These are phyloP conservation scores for Penicillium sp. DNA, from an alignment of 2,329 filamentous ascomycete genomes.

Conservation along the genomic window DNA sequence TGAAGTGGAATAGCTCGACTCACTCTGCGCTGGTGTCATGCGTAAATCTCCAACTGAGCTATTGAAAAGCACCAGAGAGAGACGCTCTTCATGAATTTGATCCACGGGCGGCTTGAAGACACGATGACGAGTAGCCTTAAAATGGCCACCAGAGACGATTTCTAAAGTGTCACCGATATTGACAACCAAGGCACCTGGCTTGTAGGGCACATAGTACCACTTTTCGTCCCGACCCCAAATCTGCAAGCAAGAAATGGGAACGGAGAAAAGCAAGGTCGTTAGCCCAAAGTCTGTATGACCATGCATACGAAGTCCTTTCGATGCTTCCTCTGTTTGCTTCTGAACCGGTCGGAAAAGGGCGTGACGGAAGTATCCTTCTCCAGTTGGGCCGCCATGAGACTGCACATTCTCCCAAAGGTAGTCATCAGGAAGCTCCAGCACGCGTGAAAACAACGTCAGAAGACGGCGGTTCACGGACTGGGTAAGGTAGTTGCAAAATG, in stretches of 20 bases:
- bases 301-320: constrained; percentile 41
- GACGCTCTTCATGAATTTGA: constrained; percentile 26
- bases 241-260: constrained; percentile 50
- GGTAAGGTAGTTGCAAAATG: constrained; percentile 50
- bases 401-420: constrained; percentile 49
- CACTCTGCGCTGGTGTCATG: constrained; percentile 42
- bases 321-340: constrained; percentile 40
- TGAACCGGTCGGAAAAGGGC: constrained; percentile 43
- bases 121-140: constrained; percentile 48
- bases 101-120: constrained; percentile 47
- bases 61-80: constrained; percentile 47
- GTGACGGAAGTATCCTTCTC: constrained; percentile 50
- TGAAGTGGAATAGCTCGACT: neutral
- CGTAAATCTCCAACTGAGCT: constrained; percentile 47
- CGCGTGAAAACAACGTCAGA: constrained; percentile 43
- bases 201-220: constrained; percentile 48
- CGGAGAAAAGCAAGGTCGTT: constrained; percentile 49
- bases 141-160: constrained; percentile 49
- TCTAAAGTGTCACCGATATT: constrained; percentile 49
- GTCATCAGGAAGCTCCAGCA: constrained; percentile 47
- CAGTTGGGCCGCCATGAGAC: constrained; percentile 43
- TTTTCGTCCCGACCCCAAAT: constrained; percentile 46
- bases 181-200: constrained; percentile 50
- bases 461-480: constrained; percentile 49
- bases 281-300: constrained; percentile 53